Base-by-base conservation (phyloP, 73 alveolate genomes). In the Paramecium primaurelia region DNA sequence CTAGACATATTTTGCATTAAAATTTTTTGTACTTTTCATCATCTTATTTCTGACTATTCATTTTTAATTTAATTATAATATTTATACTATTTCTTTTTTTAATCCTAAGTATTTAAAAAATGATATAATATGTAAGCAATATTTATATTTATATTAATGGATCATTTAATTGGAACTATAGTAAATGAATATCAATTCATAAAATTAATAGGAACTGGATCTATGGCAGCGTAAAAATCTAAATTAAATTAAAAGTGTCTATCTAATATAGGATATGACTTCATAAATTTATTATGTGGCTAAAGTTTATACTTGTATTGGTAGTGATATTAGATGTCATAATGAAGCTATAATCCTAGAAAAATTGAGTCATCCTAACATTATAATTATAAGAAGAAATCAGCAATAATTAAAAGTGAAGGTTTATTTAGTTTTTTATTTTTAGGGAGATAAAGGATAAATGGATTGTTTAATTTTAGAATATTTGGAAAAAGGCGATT, bases 1-100 rank as follows among this genome's bases (percentile, higher is more conserved):
- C 99, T 40, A 96, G 73, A 90, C 99, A 97, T 18, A 97, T 97
- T 37, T 95, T 93, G 93, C 99, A 97, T 86, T 96, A 96, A 77
- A 96, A 97, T 8, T 80, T 45, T 80, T 80, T 42, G 18, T 80
- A 80, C 18, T 80, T 49, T 20, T 80, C 71, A 6, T 80, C 91
- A 18, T 80, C 75, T 44, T 80, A 10, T 45, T 8, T 44, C 14
- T 80, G 49, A 26, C 30, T 44, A 25, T 80, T 73, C 87, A 73
- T 73, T 73, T 36, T 3, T 68, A 68, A 18, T 54, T 54, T 54
- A 54, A 54, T 54, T 4, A 18, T 54, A 54, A 54, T 54, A 54
- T 16, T 54, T 18, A 54, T 54, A 54, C 1, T 11, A 54, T 22
- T 54, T 18, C 6, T 54, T 16, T 12, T 54, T 54, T 54, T 54